phyloP scores from a whole-genome alignment of 2,329 filamentous ascomycete species.

The Ceratocystis cacaofunesta region DNA sequence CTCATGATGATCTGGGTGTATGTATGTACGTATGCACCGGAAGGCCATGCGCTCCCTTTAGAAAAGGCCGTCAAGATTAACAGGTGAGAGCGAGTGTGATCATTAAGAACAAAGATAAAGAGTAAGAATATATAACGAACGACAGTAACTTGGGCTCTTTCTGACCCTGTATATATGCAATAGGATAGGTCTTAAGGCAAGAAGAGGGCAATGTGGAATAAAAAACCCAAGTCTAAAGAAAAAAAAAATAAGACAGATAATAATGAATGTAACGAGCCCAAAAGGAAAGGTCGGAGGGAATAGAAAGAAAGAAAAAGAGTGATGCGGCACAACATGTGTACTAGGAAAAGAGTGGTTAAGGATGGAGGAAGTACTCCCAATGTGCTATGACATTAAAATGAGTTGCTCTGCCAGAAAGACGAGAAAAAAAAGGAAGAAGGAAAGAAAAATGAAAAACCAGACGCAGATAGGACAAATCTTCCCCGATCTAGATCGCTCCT shows the following conservation, averaged over 20 bases:
- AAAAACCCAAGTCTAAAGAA: background rate
- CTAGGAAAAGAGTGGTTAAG: background rate
- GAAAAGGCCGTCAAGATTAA: background rate
- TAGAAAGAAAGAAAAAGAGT: background rate
- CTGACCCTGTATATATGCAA: background rate
- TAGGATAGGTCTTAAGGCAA: background rate
- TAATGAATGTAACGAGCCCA: background rate
- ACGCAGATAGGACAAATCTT: background rate
- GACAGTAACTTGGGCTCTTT: background rate
- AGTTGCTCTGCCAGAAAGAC: background rate
- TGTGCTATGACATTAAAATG: slow-evolving; percentile 6
- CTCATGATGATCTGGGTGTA: background rate
- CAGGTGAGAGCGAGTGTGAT: background rate
- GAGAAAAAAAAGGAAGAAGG: background rate
- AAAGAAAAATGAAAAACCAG: background rate
- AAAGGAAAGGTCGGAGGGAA: background rate
- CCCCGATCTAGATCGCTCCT: background rate
- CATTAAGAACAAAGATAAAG: slow-evolving; percentile 12
- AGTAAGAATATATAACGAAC: background rate
- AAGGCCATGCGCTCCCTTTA: slow-evolving; percentile 4
- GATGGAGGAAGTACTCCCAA: background rate
- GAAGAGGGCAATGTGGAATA: background rate
- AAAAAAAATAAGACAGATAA: background rate
- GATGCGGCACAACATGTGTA: background rate
- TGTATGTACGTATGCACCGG: slow-evolving; percentile 2